Base-by-base conservation (phyloP, 768 basidiomycete genomes). In the Calocybe indica region DNA sequence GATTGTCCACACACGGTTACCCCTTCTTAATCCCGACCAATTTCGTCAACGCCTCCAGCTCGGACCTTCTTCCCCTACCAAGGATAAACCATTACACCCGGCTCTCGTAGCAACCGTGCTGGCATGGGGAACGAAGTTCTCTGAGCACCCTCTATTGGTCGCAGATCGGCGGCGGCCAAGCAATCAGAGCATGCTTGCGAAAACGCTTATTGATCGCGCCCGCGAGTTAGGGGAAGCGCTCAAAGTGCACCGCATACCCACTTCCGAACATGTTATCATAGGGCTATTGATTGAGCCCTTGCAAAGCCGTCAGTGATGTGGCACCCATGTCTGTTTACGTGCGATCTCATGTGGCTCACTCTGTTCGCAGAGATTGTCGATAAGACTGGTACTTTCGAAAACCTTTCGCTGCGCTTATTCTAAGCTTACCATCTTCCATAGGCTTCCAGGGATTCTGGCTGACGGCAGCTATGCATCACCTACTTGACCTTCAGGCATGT, bases 61-160 rank as follows among this genome's bases (percentile, higher is more conserved):
- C 2, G 65, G 66, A 41, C 53, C 63, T 28, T 59, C 67, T 32
- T 56, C 50, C 38, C 60, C 65, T 30, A 57, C 54, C 36, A 58
- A 65, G 35, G 71, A 73, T 29, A 73, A 76, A 39, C 67, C 76
- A 10, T 57, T 82, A 28, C 85, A 85, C 59, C 85, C 83, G 33
- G 83, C 85, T 5, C 72, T 93, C 14, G 77, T 95, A 43, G 93
- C 93, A 5, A 85, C 88, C 1, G 85, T 93, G 7, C 70, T 96
- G 45, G 89, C 92, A 0, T 94, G 88, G 86, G 93, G 93, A 29
- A 84, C 89, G 34, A 92, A 92, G 57, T 95, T 95, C 63, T 92
- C 91, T 3, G 93, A 96, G 57, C 90, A 95, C 60, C 84, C 87
- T 0, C 66, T 92, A 51, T 80, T 96, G 40, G 75, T 83, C 14